phyloP scores from a whole-genome alignment of 2,329 filamentous ascomycete species.

The Aspergillus sp. region DNA sequence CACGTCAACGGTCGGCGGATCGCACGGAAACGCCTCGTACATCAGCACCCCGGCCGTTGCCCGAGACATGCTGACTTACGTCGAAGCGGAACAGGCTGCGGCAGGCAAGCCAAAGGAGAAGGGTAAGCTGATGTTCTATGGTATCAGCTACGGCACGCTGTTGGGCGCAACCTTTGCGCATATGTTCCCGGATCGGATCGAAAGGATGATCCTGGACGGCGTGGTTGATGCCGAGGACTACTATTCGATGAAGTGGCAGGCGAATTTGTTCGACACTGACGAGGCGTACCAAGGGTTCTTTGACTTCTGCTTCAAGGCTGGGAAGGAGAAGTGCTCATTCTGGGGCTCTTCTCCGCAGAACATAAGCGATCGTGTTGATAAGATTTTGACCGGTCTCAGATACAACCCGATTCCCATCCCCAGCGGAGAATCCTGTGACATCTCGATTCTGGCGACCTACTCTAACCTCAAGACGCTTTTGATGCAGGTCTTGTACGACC shows the following conservation, averaged over 20 bases:
- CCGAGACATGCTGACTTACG: too few species aligned
- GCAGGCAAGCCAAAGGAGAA: too few species aligned
- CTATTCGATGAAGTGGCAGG: not conserved
- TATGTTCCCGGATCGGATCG: not conserved
- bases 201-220: not conserved
- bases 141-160: not conserved
- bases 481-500: not conserved
- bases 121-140: not conserved
- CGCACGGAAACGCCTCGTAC: too few species aligned
- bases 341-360: not conserved
- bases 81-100: too few species aligned
- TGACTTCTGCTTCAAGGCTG: not conserved
- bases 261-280: not conserved
- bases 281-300: not conserved
- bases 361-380: slow-evolving; percentile 7
- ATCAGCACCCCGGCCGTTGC: too few species aligned
- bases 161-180: not conserved
- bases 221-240: not conserved
- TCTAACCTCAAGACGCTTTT: not conserved
- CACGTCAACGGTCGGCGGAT: too few species aligned
- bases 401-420: slow-evolving; percentile 15
- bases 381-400: slow-evolving; percentile 12
- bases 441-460: not conserved
- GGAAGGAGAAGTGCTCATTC: not conserved
- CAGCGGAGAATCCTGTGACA: not conserved